Conservation (phyloP, 208 protist genomes). For the Angomonas desouzai region DNA sequence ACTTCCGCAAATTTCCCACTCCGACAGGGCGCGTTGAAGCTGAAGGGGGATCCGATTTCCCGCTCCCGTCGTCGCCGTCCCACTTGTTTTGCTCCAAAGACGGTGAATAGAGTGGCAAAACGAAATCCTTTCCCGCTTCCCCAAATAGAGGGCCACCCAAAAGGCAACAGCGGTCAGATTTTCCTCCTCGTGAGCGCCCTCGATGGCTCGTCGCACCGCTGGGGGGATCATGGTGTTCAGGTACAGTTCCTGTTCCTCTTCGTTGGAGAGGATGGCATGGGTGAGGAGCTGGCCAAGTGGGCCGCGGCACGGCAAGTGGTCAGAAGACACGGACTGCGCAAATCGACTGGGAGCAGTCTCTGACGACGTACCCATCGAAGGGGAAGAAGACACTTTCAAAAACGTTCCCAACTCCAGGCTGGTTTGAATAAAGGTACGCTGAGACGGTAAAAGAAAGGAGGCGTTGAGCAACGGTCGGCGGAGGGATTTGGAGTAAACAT, state of each 20-base stretch:
- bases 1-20: conserved; percentile 12
- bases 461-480: conserved; percentile 65
- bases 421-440: conserved; percentile 69
- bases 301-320: conserved; percentile 54
- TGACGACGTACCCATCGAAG: neutral
- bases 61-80: neutral
- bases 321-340: conserved; percentile 26
- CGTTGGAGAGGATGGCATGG: conserved; percentile 34
- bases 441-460: conserved; percentile 67
- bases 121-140: conserved; percentile 55
- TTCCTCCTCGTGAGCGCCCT: neutral
- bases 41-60: neutral
- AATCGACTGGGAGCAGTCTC: conserved; percentile 30
- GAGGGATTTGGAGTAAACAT: conserved; percentile 42
- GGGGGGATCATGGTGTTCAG: conserved; percentile 67
- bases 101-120: conserved; percentile 33
- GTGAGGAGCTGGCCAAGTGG: conserved; percentile 76
- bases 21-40: neutral
- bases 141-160: conserved; percentile 48
- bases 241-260: conserved; percentile 72
- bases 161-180: conserved; percentile 13
- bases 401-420: conserved; percentile 29
- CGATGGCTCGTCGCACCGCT: conserved; percentile 20
- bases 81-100: neutral
- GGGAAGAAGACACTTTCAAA: neutral